phyloP scores from a whole-genome alignment of 2,329 filamentous ascomycete species.

The Arachnomyces sp. region DNA sequence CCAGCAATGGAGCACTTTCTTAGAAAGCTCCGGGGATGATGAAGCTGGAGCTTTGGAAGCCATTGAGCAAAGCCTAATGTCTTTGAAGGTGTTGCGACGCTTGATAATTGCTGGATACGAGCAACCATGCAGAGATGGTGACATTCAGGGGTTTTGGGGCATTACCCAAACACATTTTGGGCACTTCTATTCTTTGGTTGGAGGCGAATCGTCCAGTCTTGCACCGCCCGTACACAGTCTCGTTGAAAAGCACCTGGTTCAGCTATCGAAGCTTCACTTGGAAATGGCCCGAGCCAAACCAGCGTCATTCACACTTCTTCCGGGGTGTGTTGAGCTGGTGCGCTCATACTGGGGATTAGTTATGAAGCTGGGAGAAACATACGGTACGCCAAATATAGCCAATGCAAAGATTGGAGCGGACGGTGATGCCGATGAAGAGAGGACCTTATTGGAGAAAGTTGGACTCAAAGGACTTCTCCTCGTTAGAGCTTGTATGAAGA shows the following conservation, averaged over 20 bases:
- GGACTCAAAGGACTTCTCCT: conserved; percentile 77
- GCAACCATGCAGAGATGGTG: conserved; percentile 67
- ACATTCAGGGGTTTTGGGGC: conserved; percentile 73
- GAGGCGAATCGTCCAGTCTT: conserved; percentile 49
- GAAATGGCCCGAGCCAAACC: conserved; percentile 75
- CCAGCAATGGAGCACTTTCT: conserved; percentile 57
- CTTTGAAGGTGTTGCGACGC: conserved; percentile 72
- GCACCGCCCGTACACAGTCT: conserved; percentile 48
- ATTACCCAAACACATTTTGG: conserved; percentile 70
- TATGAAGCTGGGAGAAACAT: conserved; percentile 66
- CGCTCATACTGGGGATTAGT: conserved; percentile 81
- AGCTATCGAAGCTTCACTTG: conserved; percentile 85
- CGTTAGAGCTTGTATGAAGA: conserved; percentile 72
- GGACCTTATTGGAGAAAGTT: conserved; percentile 65
- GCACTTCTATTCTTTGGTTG: conserved; percentile 61
- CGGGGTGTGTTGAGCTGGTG: conserved; percentile 68
- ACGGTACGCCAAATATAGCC: conserved; percentile 18
- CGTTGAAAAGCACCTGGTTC: conserved; percentile 78
- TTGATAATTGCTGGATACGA: conserved; percentile 78
- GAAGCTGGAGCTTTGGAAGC: conserved; percentile 53
- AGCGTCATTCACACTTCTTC: conserved; percentile 73
- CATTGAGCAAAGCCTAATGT: conserved; percentile 69
- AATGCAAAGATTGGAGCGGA: conserved; percentile 35
- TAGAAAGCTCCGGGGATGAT: conserved; percentile 52
- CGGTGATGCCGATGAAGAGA: conserved; percentile 41